Percentiles rank a stretch among this genome's conserved stretches.
Evolutionary conservation across 768 basidiomycete genomes (phyloP).

Genomic region (Mycena sanguinolenta): DNA sequence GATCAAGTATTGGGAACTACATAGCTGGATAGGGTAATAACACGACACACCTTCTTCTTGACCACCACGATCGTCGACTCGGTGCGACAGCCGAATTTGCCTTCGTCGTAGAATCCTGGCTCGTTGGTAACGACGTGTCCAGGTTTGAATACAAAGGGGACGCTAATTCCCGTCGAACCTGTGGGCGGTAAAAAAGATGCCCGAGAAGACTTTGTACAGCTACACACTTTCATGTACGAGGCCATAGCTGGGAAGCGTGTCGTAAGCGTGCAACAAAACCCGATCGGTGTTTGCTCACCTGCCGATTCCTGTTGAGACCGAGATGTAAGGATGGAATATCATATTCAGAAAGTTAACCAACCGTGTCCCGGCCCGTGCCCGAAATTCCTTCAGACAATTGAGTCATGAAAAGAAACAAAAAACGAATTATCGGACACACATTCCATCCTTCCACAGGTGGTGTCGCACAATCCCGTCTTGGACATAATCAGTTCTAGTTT

Average conservation of each 20-base stretch:
- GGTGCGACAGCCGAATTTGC: slow-evolving; percentile 35
- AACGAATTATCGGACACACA: slow-evolving; percentile 34
- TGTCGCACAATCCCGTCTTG: slow-evolving; percentile 72
- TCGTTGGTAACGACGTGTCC: slow-evolving; percentile 84
- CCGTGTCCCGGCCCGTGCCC: slow-evolving; percentile 78
- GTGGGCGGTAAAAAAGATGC: slow-evolving; percentile 31
- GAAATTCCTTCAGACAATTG: slow-evolving; percentile 28
- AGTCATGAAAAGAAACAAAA: neutral
- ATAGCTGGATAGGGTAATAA: neutral
- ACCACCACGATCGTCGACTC: slow-evolving; percentile 36
- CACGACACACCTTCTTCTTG: slow-evolving; percentile 26
- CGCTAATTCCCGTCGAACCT: slow-evolving; percentile 41
- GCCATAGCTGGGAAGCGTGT: slow-evolving; percentile 28
- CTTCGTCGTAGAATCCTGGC: slow-evolving; percentile 66
- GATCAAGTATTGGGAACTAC: slow-evolving; percentile 47
- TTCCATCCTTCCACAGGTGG: slow-evolving; percentile 72
- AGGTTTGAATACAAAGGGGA: slow-evolving; percentile 58
- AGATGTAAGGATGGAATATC: slow-evolving; percentile 42
- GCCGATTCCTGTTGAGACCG: slow-evolving; percentile 21
- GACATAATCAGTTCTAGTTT: slow-evolving; percentile 45
- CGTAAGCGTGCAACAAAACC: neutral
- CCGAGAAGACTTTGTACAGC: slow-evolving; percentile 57
- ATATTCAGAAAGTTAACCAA: slow-evolving; percentile 50
- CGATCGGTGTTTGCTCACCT: slow-evolving; percentile 10
- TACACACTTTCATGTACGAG: slow-evolving; percentile 40